Base-by-base conservation (phyloP, 2,329 filamentous ascomycete genomes). In the Sphaerulina vaccinii region DNA sequence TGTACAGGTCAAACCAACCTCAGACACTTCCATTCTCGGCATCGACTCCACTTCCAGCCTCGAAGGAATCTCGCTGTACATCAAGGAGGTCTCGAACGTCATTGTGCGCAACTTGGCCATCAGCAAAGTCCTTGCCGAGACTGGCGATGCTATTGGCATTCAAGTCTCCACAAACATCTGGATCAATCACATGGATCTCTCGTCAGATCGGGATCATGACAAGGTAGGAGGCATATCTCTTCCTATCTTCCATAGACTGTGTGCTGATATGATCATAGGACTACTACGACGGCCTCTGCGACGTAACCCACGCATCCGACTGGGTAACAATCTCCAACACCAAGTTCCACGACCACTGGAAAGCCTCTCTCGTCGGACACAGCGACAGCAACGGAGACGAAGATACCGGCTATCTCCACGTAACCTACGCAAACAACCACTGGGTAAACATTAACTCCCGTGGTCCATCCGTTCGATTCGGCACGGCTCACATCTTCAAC, bases 381-480 rank as follows among this genome's bases (percentile, higher is more conserved):
- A 79, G 75, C 32, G 79, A 85, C 73, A 75, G 56, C 70, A 84
- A 84, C 71, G 70, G 57, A 27, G 70, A 63, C 43, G 78, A 84
- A 59, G 84, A 87, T 71, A 79, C 65, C 6, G 83, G 83, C 58
- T 75, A 83, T 64, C 74, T 87, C 39, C 79, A 73, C 64, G 73
- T 87, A 49, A 87, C 84, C 50, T 85, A 84, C 67, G 76, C 78
- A 71, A 80, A 85, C 75, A 87, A 87, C 78, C 75, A 80, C 74
- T 86, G 77, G 76, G 63, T 65, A 59, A 84, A 86, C 73, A 69
- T 85, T 65, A 82, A 84, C 75, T 83, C 79, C 6, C 83, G 84
- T 49, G 73, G 71, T 0, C 84, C 85, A 3, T 81, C 78, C 3
- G 66, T 86, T 66, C 82, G 84, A 59, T 87, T 87, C 71, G 84